Percentiles rank a stretch among this genome's conserved stretches.
These are phyloP conservation scores for Puccinia hordei DNA, from an alignment of 1,284 basidiomycete species.

Conservation along the genomic window DNA sequence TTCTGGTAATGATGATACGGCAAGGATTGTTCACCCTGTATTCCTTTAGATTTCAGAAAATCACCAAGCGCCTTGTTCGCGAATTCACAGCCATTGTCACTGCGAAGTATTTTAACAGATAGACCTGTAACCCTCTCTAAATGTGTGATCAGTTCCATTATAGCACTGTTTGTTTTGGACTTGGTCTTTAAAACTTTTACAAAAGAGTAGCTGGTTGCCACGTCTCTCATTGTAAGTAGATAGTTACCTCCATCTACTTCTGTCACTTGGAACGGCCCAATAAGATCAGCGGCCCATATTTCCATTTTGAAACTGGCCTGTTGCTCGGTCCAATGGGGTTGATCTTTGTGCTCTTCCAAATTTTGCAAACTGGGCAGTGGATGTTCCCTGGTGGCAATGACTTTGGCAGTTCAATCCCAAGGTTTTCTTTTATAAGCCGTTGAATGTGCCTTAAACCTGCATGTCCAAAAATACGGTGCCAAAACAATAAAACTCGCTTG, in stretches of 20 bases:
- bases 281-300: neutral
- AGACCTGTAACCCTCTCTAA: neutral
- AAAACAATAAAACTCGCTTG: neutral
- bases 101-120: neutral
- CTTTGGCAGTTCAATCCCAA: neutral
- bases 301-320: neutral
- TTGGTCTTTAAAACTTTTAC: neutral
- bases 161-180: neutral
- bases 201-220: neutral
- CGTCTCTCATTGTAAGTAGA: neutral
- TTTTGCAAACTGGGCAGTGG: neutral
- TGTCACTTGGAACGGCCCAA: neutral
- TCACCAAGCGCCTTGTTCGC: neutral
- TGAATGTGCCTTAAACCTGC: neutral
- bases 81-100: slow-evolving; percentile 12
- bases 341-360: neutral
- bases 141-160: neutral
- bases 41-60: neutral
- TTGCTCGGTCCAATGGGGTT: neutral
- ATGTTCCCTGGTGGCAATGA: neutral
- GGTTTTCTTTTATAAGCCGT: neutral
- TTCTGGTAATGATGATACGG: slow-evolving; percentile 36
- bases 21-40: neutral
- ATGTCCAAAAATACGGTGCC: slow-evolving; percentile 11
- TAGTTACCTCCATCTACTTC: neutral